Evolutionary conservation across 768 basidiomycete genomes (phyloP).

Genomic region (Sarcomyxa edulis): DNA sequence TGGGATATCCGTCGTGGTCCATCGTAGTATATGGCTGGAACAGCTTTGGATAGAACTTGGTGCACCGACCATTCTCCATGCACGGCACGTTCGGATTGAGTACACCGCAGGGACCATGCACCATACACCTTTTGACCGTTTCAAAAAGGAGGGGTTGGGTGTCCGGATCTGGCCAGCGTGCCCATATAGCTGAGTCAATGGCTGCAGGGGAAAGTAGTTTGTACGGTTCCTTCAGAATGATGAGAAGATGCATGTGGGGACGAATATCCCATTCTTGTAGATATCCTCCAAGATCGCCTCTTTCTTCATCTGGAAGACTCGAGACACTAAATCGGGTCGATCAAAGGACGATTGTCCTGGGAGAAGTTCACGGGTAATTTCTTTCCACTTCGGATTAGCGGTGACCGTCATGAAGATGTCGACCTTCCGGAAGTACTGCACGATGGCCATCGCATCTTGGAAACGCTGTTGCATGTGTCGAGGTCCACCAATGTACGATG

Average conservation of each 20-base stretch:
- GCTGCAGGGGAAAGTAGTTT: constrained; percentile 25
- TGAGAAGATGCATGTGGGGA: constrained; percentile 34
- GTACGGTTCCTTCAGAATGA: constrained; percentile 27
- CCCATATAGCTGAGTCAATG: constrained; percentile 34
- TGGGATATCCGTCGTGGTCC: constrained; percentile 30
- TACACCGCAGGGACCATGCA: constrained; percentile 41
- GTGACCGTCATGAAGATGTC: constrained; percentile 49
- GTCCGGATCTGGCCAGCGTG: constrained; percentile 35
- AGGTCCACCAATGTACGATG: constrained; percentile 22
- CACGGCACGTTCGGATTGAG: constrained; percentile 20
- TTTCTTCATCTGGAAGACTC: constrained; percentile 41
- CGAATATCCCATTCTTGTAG: constrained; percentile 19
- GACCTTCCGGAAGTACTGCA: constrained; percentile 21
- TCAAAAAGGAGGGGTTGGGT: constrained; percentile 33
- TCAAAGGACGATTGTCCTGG: constrained; percentile 25
- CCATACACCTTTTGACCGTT: constrained; percentile 34
- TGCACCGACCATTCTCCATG: constrained; percentile 30
- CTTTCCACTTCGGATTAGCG: constrained; percentile 39
- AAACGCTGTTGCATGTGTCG: constrained; percentile 33
- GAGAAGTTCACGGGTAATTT: constrained; percentile 27
- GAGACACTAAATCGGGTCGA: constrained; percentile 42
- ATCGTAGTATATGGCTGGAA: constrained; percentile 24
- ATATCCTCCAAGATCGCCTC: constrained; percentile 31
- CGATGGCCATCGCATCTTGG: constrained; percentile 40
- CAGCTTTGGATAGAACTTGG: constrained; percentile 30